Conservation (phyloP, 2,329 filamentous ascomycete genomes). For the Aureobasidium uvarum region DNA sequence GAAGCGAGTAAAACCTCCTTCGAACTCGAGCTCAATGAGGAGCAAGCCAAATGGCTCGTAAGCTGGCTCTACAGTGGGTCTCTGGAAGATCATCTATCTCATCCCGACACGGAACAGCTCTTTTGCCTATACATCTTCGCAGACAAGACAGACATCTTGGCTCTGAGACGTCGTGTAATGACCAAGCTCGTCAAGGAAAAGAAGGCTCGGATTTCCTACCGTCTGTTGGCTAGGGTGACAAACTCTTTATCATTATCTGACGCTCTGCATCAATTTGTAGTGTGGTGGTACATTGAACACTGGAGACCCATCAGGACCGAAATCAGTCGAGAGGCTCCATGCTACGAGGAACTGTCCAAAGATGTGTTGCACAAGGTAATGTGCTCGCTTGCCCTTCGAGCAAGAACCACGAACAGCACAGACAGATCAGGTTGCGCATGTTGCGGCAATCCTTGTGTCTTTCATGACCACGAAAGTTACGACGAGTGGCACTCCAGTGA, state of each 20-base stretch:
- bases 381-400: not conserved
- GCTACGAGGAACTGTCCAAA: not conserved
- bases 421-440: not conserved
- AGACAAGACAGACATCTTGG: not conserved
- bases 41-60: not conserved
- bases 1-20: not conserved
- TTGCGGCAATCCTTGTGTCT: not conserved
- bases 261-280: not conserved
- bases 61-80: not conserved
- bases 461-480: not conserved
- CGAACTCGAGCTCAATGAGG: not conserved
- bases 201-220: not conserved
- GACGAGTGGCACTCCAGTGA: not conserved
- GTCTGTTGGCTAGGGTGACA: no score
- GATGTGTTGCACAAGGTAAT: not conserved
- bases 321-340: no score
- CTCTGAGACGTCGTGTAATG: not conserved
- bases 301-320: not conserved
- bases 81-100: not conserved
- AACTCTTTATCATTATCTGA: not conserved
- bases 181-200: not conserved
- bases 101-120: not conserved
- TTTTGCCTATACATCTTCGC: not conserved
- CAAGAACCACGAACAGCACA: no score
- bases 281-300: not conserved